These are phyloP conservation scores for Neurospora sp. DNA, from an alignment of 495 filamentous ascomycete species.

Conservation along the genomic window DNA sequence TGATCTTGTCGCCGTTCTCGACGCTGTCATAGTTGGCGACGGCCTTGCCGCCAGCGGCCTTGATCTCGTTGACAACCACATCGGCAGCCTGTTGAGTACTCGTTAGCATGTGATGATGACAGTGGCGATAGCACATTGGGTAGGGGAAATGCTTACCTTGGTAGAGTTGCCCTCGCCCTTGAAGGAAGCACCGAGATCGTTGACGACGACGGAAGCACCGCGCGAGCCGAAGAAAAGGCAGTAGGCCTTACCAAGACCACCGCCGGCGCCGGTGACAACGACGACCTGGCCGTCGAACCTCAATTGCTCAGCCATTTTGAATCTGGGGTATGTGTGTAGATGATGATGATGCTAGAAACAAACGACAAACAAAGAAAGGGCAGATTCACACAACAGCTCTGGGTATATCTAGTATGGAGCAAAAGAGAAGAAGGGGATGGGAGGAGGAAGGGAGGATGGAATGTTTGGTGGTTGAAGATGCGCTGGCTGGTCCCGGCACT, in stretches of 20 bases:
- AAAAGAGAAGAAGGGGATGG: constrained; percentile 1
- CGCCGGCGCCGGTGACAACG: constrained; percentile 92
- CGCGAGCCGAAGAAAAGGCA: constrained; percentile 83
- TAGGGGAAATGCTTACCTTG: constrained; percentile 47
- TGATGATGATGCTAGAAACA: constrained; percentile 4
- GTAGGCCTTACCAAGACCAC: constrained; percentile 89
- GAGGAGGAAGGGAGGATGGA: not conserved
- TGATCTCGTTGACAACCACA: constrained; percentile 91
- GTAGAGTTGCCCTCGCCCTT: constrained; percentile 84
- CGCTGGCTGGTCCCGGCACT: not conserved
- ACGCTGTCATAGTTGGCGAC: constrained; percentile 98
- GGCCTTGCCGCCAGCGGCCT: constrained; percentile 84
- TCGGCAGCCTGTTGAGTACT: constrained; percentile 63
- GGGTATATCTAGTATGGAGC: constrained; percentile 1
- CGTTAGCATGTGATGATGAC: constrained; percentile 8
- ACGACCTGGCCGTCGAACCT: constrained; percentile 94
- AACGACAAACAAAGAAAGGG: not conserved
- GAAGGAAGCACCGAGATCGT: constrained; percentile 90
- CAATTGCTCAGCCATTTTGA: constrained; percentile 62
- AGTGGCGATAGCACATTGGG: not conserved
- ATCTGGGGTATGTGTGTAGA: constrained; percentile 16
- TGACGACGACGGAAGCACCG: constrained; percentile 94
- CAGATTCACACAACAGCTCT: not conserved
- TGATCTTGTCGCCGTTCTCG: constrained; percentile 87
- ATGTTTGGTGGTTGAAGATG: not conserved